phyloP scores from a whole-genome alignment of 2,329 filamentous ascomycete species.

The Gaeumannomyces tritici region DNA sequence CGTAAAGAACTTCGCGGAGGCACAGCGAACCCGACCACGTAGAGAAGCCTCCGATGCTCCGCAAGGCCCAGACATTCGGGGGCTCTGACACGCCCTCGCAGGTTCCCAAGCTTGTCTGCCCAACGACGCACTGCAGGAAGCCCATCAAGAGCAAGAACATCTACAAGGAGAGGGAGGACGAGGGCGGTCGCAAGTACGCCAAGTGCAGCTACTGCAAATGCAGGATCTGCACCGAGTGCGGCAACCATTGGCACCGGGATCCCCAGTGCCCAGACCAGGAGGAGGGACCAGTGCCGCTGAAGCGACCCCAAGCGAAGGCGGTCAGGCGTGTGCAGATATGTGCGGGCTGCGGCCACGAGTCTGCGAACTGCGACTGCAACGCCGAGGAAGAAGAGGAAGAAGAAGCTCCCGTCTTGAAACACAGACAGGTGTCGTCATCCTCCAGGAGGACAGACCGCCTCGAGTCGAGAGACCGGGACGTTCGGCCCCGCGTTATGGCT shows the following conservation, averaged over 20 bases:
- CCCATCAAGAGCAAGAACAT: not conserved
- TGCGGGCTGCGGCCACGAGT: not conserved
- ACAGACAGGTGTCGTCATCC: not conserved
- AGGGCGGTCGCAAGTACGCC: not conserved
- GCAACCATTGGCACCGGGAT: not conserved
- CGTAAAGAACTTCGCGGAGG: slow-evolving; percentile 9
- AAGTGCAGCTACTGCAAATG: not conserved
- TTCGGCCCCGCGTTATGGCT: not conserved
- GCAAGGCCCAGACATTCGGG: not conserved
- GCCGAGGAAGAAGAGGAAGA: not conserved
- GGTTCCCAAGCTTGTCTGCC: not conserved
- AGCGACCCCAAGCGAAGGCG: not conserved
- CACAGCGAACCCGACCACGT: slow-evolving; percentile 10
- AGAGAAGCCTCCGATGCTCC: slow-evolving; percentile 6
- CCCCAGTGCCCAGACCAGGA: not conserved
- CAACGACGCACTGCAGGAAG: not conserved
- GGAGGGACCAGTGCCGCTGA: not conserved
- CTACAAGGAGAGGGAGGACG: not conserved
- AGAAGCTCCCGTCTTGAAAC: not conserved
- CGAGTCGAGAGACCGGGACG: not conserved
- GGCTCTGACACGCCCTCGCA: not conserved
- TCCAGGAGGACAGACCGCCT: not conserved
- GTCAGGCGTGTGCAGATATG: not conserved
- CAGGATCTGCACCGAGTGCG: not conserved
- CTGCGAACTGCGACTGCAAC: not conserved